Conservation (phyloP, 164 flowering plant species). For the Kalanchoe fedtschenkoi region DNA sequence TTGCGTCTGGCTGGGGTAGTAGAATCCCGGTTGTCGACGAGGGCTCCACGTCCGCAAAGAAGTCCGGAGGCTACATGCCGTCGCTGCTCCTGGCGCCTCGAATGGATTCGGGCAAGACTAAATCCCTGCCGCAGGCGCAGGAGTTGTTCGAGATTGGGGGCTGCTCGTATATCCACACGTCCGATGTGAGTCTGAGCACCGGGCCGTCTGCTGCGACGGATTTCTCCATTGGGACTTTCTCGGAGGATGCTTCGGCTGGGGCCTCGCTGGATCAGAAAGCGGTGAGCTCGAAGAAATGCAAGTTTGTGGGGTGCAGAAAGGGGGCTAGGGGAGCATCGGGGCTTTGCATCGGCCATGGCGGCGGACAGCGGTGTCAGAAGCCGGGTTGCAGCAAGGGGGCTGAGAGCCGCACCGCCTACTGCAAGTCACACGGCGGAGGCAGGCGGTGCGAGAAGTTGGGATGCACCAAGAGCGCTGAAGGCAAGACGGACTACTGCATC, state of each 20-base stretch:
- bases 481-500: slow-evolving; percentile 68
- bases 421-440: slow-evolving; percentile 95
- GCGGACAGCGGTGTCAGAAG: slow-evolving; percentile 89
- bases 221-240: slow-evolving; percentile 27
- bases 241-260: slow-evolving; percentile 27
- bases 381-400: slow-evolving; percentile 87
- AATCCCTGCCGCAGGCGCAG: slow-evolving; percentile 11
- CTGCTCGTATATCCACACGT: slow-evolving; percentile 11
- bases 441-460: slow-evolving; percentile 67
- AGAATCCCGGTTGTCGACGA: slow-evolving; percentile 50
- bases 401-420: slow-evolving; percentile 85
- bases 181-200: slow-evolving; percentile 23
- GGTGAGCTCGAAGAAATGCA: slow-evolving; percentile 52
- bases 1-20: slow-evolving; percentile 13
- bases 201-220: slow-evolving; percentile 40
- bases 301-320: slow-evolving; percentile 53
- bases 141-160: slow-evolving; percentile 21
- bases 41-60: slow-evolving; percentile 86
- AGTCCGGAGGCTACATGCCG: slow-evolving; percentile 84
- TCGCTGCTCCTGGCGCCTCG: slow-evolving; percentile 70
- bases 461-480: slow-evolving; percentile 93
- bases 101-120: slow-evolving; percentile 19
- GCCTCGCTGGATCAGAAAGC: slow-evolving; percentile 29
- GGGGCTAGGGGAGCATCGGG: slow-evolving; percentile 91
- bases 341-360: slow-evolving; percentile 94